A percentile compares a stretch with the other conserved stretches of the same genome.
Conservation (phyloP, 371 early-diverging fungal species). For the Mortierella sp. region DNA sequence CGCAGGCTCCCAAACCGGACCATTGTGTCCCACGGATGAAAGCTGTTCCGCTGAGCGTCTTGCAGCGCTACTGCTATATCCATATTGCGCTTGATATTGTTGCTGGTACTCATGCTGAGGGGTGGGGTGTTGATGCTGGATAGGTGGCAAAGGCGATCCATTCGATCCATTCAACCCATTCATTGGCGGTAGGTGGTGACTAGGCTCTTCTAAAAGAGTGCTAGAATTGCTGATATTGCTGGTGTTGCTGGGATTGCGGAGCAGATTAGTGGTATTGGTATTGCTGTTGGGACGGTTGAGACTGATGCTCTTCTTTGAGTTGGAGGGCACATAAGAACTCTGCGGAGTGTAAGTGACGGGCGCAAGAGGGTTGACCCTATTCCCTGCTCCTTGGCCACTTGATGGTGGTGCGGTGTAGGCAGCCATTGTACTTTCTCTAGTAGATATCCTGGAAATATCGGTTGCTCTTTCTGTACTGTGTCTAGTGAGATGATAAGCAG, state of each 20-base stretch:
- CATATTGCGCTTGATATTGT: constrained; percentile 21
- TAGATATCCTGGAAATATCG: neutral
- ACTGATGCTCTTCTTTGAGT: constrained; percentile 21
- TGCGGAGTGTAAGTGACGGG: constrained; percentile 48
- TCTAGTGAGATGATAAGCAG: neutral
- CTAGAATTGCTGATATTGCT: constrained; percentile 20
- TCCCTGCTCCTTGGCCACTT: constrained; percentile 15
- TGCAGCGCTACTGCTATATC: constrained; percentile 17
- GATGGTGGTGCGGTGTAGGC: constrained; percentile 34
- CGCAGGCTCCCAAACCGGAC: constrained; percentile 29
- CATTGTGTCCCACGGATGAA: constrained; percentile 23
- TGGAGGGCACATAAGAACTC: constrained; percentile 44
- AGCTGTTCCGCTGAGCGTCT: constrained; percentile 36
- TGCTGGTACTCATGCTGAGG: constrained; percentile 32
- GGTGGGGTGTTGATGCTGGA: constrained; percentile 27
- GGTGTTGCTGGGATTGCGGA: constrained; percentile 16
- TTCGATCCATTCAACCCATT: constrained; percentile 20
- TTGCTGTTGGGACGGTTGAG: constrained; percentile 10
- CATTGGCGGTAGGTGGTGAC: neutral
- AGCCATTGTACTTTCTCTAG: constrained; percentile 20
- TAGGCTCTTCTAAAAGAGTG: constrained; percentile 11
- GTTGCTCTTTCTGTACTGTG: neutral
- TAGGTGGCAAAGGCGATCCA: constrained; percentile 8
- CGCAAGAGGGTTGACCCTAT: constrained; percentile 35
- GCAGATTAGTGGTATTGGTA: constrained; percentile 10